phyloP scores from a whole-genome alignment of 805 yeast species.

The Candida namnaoensis region DNA sequence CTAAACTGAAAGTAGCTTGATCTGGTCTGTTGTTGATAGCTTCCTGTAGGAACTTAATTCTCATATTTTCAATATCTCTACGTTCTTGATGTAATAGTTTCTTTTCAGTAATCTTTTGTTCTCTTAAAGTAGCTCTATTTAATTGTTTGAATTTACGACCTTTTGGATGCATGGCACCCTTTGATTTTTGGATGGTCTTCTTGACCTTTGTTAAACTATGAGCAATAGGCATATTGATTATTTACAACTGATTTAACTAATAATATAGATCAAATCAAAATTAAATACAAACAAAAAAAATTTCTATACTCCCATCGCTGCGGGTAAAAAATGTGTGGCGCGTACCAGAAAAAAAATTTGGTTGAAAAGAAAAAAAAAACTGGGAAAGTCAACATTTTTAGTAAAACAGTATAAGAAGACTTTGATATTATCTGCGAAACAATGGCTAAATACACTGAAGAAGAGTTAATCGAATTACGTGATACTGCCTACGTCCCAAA shows the following conservation, averaged over 20 bases:
- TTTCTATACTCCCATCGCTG: no score
- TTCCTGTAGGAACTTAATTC: slow-evolving; percentile 54
- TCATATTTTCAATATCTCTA: slow-evolving; percentile 49
- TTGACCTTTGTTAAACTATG: slow-evolving; percentile 60
- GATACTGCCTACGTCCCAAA: slow-evolving; percentile 51
- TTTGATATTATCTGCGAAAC: neutral
- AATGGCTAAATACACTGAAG: slow-evolving; percentile 62
- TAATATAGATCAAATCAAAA: no score
- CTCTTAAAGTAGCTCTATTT: slow-evolving; percentile 81
- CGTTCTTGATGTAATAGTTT: slow-evolving; percentile 50
- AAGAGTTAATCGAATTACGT: slow-evolving; percentile 52
- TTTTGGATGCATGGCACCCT: slow-evolving; percentile 67
- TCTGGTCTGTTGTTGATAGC: slow-evolving; percentile 35
- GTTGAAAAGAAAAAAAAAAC: neutral
- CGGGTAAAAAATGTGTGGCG: neutral
- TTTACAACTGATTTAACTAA: no score
- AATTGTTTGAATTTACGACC: slow-evolving; percentile 85
- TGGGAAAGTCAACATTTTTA: neutral
- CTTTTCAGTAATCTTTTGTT: slow-evolving; percentile 53
- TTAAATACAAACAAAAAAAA: no score
- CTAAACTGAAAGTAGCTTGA: slow-evolving; percentile 35
- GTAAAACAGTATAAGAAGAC: no score
- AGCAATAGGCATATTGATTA: slow-evolving; percentile 49
- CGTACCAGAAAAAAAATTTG: neutral
- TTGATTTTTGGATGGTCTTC: slow-evolving; percentile 46